Evolutionary conservation across 2,329 filamentous ascomycete genomes (phyloP).

Genomic region (Neurospora sp.): DNA sequence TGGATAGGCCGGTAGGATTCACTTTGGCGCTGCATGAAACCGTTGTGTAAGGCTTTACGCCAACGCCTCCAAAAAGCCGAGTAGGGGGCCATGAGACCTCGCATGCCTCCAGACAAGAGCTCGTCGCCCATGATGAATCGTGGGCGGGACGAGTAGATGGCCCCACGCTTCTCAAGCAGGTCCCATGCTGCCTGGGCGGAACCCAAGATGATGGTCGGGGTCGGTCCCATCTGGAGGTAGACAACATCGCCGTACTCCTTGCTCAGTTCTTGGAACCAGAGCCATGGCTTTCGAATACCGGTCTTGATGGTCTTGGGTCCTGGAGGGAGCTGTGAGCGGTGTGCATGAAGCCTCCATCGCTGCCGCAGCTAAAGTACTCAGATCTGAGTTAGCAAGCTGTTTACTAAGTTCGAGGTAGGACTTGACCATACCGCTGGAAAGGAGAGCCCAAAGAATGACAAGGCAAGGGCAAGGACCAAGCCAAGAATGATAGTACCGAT

Average conservation of each 20-base stretch:
- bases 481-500: neutral
- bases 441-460: neutral
- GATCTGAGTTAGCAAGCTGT: neutral
- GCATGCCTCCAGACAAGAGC: slow-evolving; percentile 29
- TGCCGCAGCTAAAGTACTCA: slow-evolving; percentile 22
- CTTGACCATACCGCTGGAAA: neutral
- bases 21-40: slow-evolving; percentile 33
- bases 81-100: slow-evolving; percentile 34
- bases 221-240: slow-evolving; percentile 31
- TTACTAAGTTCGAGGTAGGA: neutral
- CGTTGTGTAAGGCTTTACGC: slow-evolving; percentile 32
- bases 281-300: slow-evolving; percentile 30
- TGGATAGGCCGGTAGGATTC: slow-evolving; percentile 32
- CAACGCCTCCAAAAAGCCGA: slow-evolving; percentile 31
- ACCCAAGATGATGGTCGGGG: slow-evolving; percentile 31
- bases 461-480: neutral
- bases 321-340: slow-evolving; percentile 28
- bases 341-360: slow-evolving; percentile 29
- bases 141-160: slow-evolving; percentile 33
- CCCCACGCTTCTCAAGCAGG: slow-evolving; percentile 32
- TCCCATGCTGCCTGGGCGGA: slow-evolving; percentile 34
- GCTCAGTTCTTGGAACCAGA: slow-evolving; percentile 31
- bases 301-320: slow-evolving; percentile 27
- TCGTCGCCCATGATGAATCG: slow-evolving; percentile 37
- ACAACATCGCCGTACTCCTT: slow-evolving; percentile 31